Base-by-base conservation (phyloP, 306 rosid genomes). In the Citrullus amarus region DNA sequence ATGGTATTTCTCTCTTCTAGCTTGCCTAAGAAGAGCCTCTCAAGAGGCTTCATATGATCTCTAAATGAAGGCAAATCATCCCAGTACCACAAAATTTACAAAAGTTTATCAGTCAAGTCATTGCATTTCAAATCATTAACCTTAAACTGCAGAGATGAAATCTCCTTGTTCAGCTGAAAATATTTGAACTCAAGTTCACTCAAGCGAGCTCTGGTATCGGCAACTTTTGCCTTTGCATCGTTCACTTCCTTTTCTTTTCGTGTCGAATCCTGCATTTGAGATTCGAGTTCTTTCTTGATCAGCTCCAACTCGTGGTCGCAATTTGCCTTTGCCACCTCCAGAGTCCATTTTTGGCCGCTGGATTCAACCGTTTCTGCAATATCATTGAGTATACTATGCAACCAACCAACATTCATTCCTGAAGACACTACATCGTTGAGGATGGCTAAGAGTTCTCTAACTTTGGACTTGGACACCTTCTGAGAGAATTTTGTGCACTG, bases 381-480 rank as follows among this genome's bases (percentile, higher is more conserved):
- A 78, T 91, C 90, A 39, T 85, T 77, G 34, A 93, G 88, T 14
- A 81, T 58, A 17, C 62, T 79, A 3, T 85, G 89, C 81, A 93
- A 80, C 98, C 98, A 93, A 50, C 86, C 84, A 6, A 93, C 90
- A 13, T 84, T 79, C 68, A 93, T 82, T 59, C 88, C 80, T 54
- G 91, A 82, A 78, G 89, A 85, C 80, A 90, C 97, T 17, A 87
- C 90, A 81, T 93, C 98, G 84, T 90, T 93, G 32, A 93, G 87
- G 80, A 93, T 90, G 11, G 92, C 90, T 48, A 65, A 72, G 58
- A 93, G 81, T 71, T 93, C 96, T 83, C 80, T 86, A 74, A 89
- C 78, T 86, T 88, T 93, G 72, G 88, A 63, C 63, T 86, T 83
- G 3, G 85, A 85, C 22, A 88, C 80, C 65, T 84, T 82, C 57